A percentile compares a stretch with the other conserved stretches of the same genome.
phyloP scores from a whole-genome alignment of 805 yeast species.

The Pichia cabralensis region DNA sequence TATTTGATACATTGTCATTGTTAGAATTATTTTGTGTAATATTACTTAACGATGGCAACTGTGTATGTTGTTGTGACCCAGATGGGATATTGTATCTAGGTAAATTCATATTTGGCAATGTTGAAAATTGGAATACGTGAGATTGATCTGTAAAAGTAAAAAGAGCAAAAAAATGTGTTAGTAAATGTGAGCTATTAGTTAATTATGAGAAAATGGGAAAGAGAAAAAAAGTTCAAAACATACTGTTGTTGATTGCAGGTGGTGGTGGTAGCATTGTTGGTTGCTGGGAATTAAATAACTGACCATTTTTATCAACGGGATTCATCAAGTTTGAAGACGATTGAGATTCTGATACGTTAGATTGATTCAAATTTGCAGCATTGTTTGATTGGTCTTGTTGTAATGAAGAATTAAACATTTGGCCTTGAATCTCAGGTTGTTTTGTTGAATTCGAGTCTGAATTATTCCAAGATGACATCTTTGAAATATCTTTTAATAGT shows the following conservation, averaged over 20 bases:
- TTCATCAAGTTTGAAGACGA: too few relatives aligned
- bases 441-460: too few relatives aligned
- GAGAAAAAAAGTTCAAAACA: background rate
- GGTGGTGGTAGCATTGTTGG: conserved; percentile 12
- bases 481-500: too few relatives aligned
- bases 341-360: too few relatives aligned
- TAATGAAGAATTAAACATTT: too few relatives aligned
- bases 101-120: conserved; percentile 41
- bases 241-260: conserved; percentile 8
- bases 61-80: conserved; percentile 2
- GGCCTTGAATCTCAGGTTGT: too few relatives aligned
- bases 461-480: too few relatives aligned
- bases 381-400: too few relatives aligned
- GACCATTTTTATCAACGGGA: too few relatives aligned
- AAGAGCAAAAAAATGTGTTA: conserved; percentile 1
- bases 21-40: conserved; percentile 10
- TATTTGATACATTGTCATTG: conserved; percentile 3
- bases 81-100: conserved; percentile 27
- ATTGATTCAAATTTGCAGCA: too few relatives aligned
- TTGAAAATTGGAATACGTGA: conserved; percentile 38
- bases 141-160: conserved; percentile 29
- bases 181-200: too few relatives aligned
- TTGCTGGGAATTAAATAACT: conserved; percentile 5
- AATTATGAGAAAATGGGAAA: background rate
- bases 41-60: conserved; percentile 12